Conservation (phyloP, 768 basidiomycete species). For the Lactifluus echinatus region DNA sequence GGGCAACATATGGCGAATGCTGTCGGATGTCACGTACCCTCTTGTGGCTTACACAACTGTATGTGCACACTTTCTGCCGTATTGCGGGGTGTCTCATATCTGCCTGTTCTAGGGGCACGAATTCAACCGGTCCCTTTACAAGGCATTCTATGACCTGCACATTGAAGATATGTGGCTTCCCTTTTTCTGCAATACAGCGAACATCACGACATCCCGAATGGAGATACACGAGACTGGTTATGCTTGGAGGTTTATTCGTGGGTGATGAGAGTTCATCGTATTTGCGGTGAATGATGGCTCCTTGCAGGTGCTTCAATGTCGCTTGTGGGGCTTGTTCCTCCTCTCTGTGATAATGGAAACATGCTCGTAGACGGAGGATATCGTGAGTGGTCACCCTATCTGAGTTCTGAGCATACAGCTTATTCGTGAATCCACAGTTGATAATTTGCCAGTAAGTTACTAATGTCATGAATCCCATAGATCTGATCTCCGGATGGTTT, state of each 20-base stretch:
- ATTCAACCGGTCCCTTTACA: conserved; percentile 92
- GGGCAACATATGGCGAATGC: conserved; percentile 88
- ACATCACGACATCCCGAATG: conserved; percentile 93
- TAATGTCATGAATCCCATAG: not conserved
- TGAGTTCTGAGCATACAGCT: not conserved
- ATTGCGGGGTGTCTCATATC: not conserved
- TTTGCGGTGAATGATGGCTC: not conserved
- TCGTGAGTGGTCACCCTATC: conserved; percentile 43
- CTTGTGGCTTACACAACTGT: conserved; percentile 89
- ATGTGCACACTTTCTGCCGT: conserved; percentile 14
- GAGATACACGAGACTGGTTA: conserved; percentile 98
- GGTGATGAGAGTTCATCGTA: conserved; percentile 20
- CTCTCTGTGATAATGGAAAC: conserved; percentile 88
- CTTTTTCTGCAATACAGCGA: conserved; percentile 96
- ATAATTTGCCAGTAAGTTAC: conserved; percentile 70
- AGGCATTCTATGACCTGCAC: conserved; percentile 91
- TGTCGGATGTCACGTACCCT: conserved; percentile 91
- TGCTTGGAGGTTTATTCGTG: conserved; percentile 91
- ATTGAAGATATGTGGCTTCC: conserved; percentile 99
- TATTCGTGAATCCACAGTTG: conserved; percentile 40
- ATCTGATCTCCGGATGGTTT: not conserved
- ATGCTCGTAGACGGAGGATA: conserved; percentile 89
- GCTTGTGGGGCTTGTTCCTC: conserved; percentile 88
- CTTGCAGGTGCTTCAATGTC: conserved; percentile 89
- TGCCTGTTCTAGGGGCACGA: conserved; percentile 67